Evolutionary conservation across 805 yeast genomes (phyloP).

Genomic region (Candida tammaniensis): DNA sequence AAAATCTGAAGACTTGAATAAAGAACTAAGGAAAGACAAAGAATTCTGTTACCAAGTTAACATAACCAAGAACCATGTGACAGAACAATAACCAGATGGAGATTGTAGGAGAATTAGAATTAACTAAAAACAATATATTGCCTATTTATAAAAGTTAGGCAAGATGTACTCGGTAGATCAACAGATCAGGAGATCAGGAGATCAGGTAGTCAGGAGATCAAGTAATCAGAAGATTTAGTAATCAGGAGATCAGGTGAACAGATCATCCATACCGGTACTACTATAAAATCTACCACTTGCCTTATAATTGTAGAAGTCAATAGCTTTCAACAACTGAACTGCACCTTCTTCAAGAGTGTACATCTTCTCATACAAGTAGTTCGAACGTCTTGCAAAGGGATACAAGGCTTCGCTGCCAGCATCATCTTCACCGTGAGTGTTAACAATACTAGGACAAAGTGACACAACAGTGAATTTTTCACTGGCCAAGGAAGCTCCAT

Average conservation of each 20-base stretch:
- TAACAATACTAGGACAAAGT: constrained; percentile 3
- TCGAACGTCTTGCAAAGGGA: constrained; percentile 1
- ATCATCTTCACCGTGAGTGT: background rate
- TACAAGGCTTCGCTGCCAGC: background rate
- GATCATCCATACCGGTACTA: constrained; percentile 1
- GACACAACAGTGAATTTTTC: constrained; percentile 2
- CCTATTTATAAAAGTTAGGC: too few relatives aligned
- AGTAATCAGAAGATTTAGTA: constrained; percentile 51
- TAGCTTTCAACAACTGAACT: constrained; percentile 2
- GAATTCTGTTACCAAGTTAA: too few relatives aligned
- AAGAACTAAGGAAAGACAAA: too few relatives aligned
- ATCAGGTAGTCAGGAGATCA: too few relatives aligned
- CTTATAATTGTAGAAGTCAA: constrained; percentile 2
- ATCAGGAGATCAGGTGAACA: constrained; percentile 3
- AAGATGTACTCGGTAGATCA: too few relatives aligned
- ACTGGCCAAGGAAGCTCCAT: background rate
- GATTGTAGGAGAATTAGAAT: too few relatives aligned
- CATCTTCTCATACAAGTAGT: constrained; percentile 1
- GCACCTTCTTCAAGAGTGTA: constrained; percentile 2
- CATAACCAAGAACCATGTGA: too few relatives aligned
- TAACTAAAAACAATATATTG: too few relatives aligned
- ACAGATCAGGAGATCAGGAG: too few relatives aligned
- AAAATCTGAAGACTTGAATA: too few relatives aligned
- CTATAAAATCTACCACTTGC: constrained; percentile 2
- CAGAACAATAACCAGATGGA: too few relatives aligned